A percentile compares a stretch with the other conserved stretches of the same genome.
Conservation (phyloP, 2,329 filamentous ascomycete genomes). For the Paracoccidioides lutzii region DNA sequence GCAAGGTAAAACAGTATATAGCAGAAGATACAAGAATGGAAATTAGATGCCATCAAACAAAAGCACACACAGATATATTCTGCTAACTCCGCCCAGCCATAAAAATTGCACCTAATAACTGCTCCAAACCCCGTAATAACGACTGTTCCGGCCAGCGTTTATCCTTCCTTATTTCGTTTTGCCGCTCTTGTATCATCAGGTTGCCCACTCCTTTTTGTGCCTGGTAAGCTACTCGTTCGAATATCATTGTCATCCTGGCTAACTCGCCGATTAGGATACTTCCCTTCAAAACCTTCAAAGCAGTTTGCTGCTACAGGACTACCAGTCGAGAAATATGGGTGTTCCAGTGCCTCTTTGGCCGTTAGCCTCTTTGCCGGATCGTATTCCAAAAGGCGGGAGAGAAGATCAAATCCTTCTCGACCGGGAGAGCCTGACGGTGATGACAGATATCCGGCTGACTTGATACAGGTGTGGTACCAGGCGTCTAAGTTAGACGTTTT, state of each 20-base stretch:
- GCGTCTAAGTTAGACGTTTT: constrained; percentile 54
- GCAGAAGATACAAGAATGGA: not conserved
- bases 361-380: constrained; percentile 81
- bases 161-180: constrained; percentile 41
- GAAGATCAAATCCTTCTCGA: constrained; percentile 65
- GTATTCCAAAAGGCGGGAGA: constrained; percentile 77
- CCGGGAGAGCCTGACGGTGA: constrained; percentile 47
- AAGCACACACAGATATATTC: not conserved
- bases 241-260: constrained; percentile 96
- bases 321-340: constrained; percentile 70
- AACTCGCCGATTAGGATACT: constrained; percentile 81
- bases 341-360: constrained; percentile 75
- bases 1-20: too few relatives aligned
- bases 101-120: not conserved
- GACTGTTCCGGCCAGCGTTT: not conserved
- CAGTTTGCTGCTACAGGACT: constrained; percentile 64
- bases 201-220: constrained; percentile 76
- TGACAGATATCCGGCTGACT: constrained; percentile 39
- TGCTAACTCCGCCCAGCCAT: not conserved
- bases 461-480: constrained; percentile 64
- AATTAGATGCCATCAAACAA: not conserved
- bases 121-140: not conserved
- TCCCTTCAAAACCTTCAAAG: constrained; percentile 76
- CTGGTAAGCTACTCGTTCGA: constrained; percentile 72
- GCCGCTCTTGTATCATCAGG: constrained; percentile 58